Base-by-base conservation (phyloP, 805 yeast species). In the Candida arabinofermentans region DNA sequence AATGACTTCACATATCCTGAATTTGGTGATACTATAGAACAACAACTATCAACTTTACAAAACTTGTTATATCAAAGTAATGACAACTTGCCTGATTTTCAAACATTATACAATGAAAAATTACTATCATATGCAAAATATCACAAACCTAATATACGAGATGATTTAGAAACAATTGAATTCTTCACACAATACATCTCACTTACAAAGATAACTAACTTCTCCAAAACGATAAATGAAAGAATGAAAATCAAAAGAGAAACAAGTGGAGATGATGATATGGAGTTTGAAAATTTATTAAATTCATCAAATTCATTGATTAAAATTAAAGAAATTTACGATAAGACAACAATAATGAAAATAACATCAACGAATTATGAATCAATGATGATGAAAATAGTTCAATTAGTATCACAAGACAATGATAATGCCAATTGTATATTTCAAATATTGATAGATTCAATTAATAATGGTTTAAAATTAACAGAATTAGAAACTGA, bases 401-500 rank as follows among this genome's bases (percentile, higher is more conserved):
- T n/a, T n/a, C n/a, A n/a, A n/a, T n/a, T n/a, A n/a, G n/a, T n/a
- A n/a, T n/a, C n/a, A n/a, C n/a, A n/a, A n/a, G n/a, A n/a, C n/a
- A n/a, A n/a, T n/a, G n/a, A n/a, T n/a, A n/a, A n/a, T n/a, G n/a
- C 32, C 5, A 13, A 29, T 7, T 42, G 49, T 50, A 31, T 50
- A 13, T 38, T 37, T 4, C 18, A 36, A 3, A 31, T 46, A 2
- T 52, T 46, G 34, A 24, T 36, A 3, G 43, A 44, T 13, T 32
- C 43, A 36, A 26, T 40, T 1, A 18, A 24, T 5, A 12, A 24
- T 14, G 27, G 24, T 2, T 27, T 44, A 10, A 35, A 34, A 16
- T 31, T 52, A 24, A 42, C 51, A 4, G 48, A 48, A 27, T 24
- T 43, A 4, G 54, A 49, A 19, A 41, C 46, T 1, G 31, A 36